These are phyloP conservation scores for Populus deltoides DNA, from an alignment of 345 rosid genomes.

Conservation along the genomic window DNA sequence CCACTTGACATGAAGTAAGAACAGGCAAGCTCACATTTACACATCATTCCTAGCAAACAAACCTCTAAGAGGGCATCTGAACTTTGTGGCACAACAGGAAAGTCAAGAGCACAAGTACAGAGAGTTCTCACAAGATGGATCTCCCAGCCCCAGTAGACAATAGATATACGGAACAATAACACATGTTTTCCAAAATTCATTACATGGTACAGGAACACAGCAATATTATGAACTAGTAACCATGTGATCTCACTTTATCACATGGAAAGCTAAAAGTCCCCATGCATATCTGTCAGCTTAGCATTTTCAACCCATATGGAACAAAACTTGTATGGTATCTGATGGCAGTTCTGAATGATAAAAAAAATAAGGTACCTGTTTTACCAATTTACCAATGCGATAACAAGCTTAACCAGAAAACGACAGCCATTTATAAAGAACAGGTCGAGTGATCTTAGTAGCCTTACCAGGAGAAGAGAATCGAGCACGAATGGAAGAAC, in stretches of 20 bases:
- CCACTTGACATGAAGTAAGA: background rate
- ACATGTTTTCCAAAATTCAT: background rate
- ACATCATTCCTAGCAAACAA: background rate
- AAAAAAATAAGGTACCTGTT: background rate
- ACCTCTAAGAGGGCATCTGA: background rate
- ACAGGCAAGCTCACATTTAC: no score
- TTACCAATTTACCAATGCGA: background rate
- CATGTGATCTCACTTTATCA: background rate
- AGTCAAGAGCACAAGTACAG: background rate
- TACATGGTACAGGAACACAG: background rate
- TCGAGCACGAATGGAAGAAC: slow-evolving; percentile 66
- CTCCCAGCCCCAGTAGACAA: background rate
- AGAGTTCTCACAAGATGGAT: background rate
- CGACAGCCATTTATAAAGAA: background rate
- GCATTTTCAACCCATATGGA: background rate
- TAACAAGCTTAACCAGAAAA: background rate
- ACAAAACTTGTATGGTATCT: background rate
- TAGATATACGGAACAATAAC: background rate
- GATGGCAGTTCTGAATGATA: background rate
- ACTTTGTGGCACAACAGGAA: background rate
- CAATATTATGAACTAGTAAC: no score
- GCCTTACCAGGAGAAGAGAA: slow-evolving; percentile 65
- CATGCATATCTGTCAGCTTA: background rate
- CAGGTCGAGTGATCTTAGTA: background rate
- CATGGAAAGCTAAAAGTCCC: background rate